Percentiles rank a stretch among this genome's conserved stretches.
phyloP scores from a whole-genome alignment of 2,329 filamentous ascomycete genomes.

The Phyllosticta ampelicida region DNA sequence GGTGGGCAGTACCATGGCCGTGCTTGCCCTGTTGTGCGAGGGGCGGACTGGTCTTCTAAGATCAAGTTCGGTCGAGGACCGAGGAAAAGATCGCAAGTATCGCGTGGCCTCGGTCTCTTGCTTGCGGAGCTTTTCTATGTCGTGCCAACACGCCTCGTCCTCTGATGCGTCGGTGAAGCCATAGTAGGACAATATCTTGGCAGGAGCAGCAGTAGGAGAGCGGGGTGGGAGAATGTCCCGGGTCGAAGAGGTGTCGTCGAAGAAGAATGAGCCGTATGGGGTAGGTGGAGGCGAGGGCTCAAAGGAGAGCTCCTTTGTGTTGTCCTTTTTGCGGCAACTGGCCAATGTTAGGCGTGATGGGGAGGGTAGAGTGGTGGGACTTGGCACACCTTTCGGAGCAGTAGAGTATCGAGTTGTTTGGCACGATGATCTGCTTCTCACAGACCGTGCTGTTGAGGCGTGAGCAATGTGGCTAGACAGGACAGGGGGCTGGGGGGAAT shows the following conservation, averaged over 20 bases:
- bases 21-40: conserved; percentile 18
- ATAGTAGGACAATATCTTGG: conserved; percentile 28
- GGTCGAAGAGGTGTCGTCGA: conserved; percentile 25
- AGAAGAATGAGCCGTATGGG: conserved; percentile 26
- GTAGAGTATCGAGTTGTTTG: conserved; percentile 50
- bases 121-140: conserved; percentile 16
- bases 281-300: conserved; percentile 27
- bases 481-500: conserved; percentile 13
- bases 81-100: conserved; percentile 32
- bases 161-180: conserved; percentile 35
- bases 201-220: conserved; percentile 33
- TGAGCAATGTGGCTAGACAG: background rate
- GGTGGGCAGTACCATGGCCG: background rate
- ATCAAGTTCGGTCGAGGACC: conserved; percentile 17
- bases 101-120: conserved; percentile 29
- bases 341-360: background rate
- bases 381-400: conserved; percentile 50
- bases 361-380: background rate
- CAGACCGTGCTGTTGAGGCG: conserved; percentile 44
- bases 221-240: conserved; percentile 37
- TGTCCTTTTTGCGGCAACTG: conserved; percentile 39
- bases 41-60: background rate
- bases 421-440: conserved; percentile 54
- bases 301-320: conserved; percentile 24
- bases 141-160: conserved; percentile 19